Evolutionary conservation across 805 yeast genomes (phyloP), one percentile per base, ranked within the genome.

Genomic region (Yamadazyma sp.): DNA sequence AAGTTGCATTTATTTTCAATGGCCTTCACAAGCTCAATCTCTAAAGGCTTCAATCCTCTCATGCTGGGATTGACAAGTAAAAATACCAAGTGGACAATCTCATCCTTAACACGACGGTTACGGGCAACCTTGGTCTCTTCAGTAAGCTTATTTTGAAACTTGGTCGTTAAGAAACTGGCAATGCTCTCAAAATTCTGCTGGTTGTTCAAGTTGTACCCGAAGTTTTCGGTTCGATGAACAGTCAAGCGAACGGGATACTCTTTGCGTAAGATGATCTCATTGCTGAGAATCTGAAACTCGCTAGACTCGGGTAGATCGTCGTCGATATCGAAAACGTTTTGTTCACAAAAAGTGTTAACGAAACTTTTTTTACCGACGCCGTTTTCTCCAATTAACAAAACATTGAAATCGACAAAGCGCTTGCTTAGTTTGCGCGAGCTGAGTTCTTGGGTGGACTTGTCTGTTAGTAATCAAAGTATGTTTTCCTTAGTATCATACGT

Each of bases 271-370:
- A 40, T 26, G 3, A 26, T 7, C 19, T 40, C 38, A 7, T 40
- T 19, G 5, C 23, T 35, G 9, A 9, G 15, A 6, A 38, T 33
- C 9, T 6, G 6, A 10, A 38, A 32, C 6, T 33, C 37, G n/a
- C 5, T 7, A 4, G n/a, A 19, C 10, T 12, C 20, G 29, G 12
- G 9, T 4, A 19, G 8, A 11, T 15, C 24, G 17, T 30, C 37
- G 18, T 17, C 26, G 21, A 30, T 21, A 7, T 39, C 28, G 28
- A 39, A 53, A n/a, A 42, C 33, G 1, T 26, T 15, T 24, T 44
- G 38, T 32, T 84, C 80, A 56, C 86, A 83, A 43, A 89, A 67
- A 8, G 93, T 81, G 67, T 88, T 86, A 47, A 86, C 64, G 46
- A 88, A 85, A 2, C 90, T 77, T 13, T 83, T 78, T 56, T 85